Evolutionary conservation across 2,329 filamentous ascomycete species (phyloP), one percentile per base, ranked within the genome.

Genomic region (Lachnellula subtilissima): DNA sequence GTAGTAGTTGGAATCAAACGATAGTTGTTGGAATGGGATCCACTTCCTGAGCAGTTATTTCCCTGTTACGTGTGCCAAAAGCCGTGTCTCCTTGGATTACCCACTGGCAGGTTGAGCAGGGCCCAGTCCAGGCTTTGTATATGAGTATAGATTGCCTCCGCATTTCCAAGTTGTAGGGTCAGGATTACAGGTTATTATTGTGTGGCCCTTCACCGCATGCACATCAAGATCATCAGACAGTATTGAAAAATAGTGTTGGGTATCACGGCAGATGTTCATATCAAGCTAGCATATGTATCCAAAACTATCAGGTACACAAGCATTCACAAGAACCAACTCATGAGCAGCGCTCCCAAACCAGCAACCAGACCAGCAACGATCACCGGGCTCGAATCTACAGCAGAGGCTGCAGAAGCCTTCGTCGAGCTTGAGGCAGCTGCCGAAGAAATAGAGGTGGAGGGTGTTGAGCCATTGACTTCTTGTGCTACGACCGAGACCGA

Each of bases 1-100:
- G 93, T 96, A 2, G 88, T 99, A 4, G 92, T 97, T 32, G 94
- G 93, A 0, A 80, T 97, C 50, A 97, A 96, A 75, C 50, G 53
- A 55, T 69, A 52, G 62, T 46, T 22, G 22, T 15, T 23, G 11
- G 8, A 6, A 17, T 19, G 4, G 42, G 8, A 32, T 32, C 6
- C 14, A n/a, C 11, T 2, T 45, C 42, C 6, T 6, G n/a, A 35
- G 14, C 9, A 15, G 14, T 9, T 32, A 8, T 11, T 28, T 12
- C 28, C 28, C 28, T 32, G 9, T 32, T 9, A 32, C 9, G 28
- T 11, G 28, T 32, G 28, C 28, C 9, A 9, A 32, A 11, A 3
- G 11, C 4, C 9, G 9, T 9, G 28, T 32, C 9, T 28, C 8
- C 9, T 9, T 28, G 28, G 28, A 28, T 28, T 28, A 9, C 28